Evolutionary conservation across 2,329 filamentous ascomycete genomes (phyloP), one percentile per base, ranked within the genome.

Genomic region (Penicillium sp.): DNA sequence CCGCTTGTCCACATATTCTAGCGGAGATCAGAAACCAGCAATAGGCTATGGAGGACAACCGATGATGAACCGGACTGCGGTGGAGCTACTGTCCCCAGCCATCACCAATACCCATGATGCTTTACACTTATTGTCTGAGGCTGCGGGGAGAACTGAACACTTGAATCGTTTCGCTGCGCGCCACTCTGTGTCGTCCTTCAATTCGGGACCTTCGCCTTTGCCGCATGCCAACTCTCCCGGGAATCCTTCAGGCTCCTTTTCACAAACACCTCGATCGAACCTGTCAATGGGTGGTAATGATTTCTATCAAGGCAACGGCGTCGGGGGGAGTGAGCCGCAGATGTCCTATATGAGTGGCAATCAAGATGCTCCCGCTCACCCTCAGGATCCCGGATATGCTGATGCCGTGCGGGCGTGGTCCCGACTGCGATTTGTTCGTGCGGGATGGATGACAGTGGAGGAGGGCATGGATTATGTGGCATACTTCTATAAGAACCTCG

Each of bases 391-490:
- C 3, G 61, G 64, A 18, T 65, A 60, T 51, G 68, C 75, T 28
- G 78, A 84, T 41, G 89, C 89, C 0, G 68, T 95, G 42, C 81
- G 79, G 54, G 84, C 87, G n/a, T 98, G 92, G 92, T 80, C 82
- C 2, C 75, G 87, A 47, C 89, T 95, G 61, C 82, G 89, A 29
- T 96, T 96, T 59, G 90, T 96, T n/a, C 81, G 88, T 37, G 88
- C 88, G 6, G 92, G 92, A 7, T 96, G 90, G 90, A 92, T 98
- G 61, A 94, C 88, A 0, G 85, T 90, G 0, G 80, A 85, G 49
- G 92, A 98, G 65, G 90, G 87, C 14, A 89, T 96, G 62, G 81
- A 83, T 29, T 96, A 96, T 57, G 85, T 98, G 47, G 82, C 89
- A 60, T 96, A 96, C 66, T 96, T 95, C 66, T 96, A 95, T 67